These are phyloP conservation scores for Teunomyces stri DNA, from an alignment of 805 yeast species.

Conservation along the genomic window DNA sequence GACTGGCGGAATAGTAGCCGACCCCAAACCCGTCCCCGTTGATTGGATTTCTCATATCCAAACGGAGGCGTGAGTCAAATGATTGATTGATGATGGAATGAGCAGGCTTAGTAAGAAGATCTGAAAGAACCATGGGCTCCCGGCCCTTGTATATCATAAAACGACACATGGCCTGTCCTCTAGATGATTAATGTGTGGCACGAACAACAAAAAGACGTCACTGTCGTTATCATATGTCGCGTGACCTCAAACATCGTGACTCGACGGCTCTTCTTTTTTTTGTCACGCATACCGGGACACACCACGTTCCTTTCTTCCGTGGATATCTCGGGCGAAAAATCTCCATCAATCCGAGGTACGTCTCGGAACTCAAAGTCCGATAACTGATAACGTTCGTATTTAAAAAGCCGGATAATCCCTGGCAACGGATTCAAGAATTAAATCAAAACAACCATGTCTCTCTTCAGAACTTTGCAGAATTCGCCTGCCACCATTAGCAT, in stretches of 20 bases:
- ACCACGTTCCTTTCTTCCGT: constrained; percentile 2
- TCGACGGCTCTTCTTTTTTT: not conserved
- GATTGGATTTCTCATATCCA: constrained; percentile 88
- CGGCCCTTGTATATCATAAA: constrained; percentile 89
- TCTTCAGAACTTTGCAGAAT: constrained; percentile 41
- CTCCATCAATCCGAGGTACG: constrained; percentile 1
- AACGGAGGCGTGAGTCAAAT: constrained; percentile 81
- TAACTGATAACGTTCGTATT: not conserved
- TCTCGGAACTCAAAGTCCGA: constrained; percentile 1
- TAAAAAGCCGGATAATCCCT: not conserved
- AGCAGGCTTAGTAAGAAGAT: constrained; percentile 88
- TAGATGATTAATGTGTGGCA: not conserved
- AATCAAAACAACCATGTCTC: constrained; percentile 21
- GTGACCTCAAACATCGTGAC: not conserved
- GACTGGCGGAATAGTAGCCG: constrained; percentile 67
- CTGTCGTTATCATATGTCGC: not conserved
- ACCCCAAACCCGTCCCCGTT: constrained; percentile 99
- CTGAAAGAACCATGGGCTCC: constrained; percentile 82
- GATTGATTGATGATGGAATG: constrained; percentile 97
- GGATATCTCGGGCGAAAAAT: not conserved
- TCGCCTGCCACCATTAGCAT: constrained; percentile 41
- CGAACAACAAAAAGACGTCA: not conserved
- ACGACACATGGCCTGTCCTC: constrained; percentile 67
- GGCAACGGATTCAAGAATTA: not conserved
- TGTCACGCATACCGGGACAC: not conserved